Evolutionary conservation across 257 asterid genomes (phyloP), one percentile per base, ranked within the genome.

Genomic region (Catharanthus roseus): DNA sequence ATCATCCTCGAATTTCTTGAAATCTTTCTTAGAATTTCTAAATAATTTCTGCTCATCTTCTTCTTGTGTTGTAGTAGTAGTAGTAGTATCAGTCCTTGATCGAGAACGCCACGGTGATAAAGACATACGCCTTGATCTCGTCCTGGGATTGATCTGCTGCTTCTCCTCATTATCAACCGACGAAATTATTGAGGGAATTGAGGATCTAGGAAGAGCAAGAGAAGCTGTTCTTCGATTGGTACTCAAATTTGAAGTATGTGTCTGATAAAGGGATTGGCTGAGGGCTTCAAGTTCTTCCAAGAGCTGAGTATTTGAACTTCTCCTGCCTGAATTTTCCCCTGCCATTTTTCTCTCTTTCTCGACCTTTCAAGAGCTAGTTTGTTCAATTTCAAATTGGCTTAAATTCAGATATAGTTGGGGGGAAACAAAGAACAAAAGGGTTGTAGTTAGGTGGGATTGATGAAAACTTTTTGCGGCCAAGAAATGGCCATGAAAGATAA

Each of bases 281-380:
- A 93, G 90, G 1, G 83, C 82, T 71, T 93, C 96, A 1, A 93
- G 96, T 68, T 93, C 99, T 72, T 88, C 88, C 36, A 93, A 77
- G 41, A 93, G 80, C 55, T 83, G 95, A 28, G 88, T 84, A 66
- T 79, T 88, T 80, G 96, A 87, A 74, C 79, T 84, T 73, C 84
- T 80, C 69, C 81, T 65, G 72, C 65, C 74, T 19, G 78, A 26
- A 19, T 76, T 49, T 11, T 83, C 78, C 29, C 28, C 67, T 61
- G 45, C 67, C 67, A 61, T 61, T 61, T 38, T 38, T 38, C 5
- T 8, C 3, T 3, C 42, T 38, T 38, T 38, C 8, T 38, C 3
- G 8, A n/a, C n/a, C n/a, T n/a, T n/a, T 38, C 42, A 38, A 38
- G 8, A 38, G 42, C 42, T 38, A 38, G 42, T 38, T 38, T 38